A percentile compares a stretch with the other conserved stretches of the same genome.
These are phyloP conservation scores for Boletus rubroflammeus DNA, from an alignment of 768 basidiomycete genomes.

Conservation along the genomic window DNA sequence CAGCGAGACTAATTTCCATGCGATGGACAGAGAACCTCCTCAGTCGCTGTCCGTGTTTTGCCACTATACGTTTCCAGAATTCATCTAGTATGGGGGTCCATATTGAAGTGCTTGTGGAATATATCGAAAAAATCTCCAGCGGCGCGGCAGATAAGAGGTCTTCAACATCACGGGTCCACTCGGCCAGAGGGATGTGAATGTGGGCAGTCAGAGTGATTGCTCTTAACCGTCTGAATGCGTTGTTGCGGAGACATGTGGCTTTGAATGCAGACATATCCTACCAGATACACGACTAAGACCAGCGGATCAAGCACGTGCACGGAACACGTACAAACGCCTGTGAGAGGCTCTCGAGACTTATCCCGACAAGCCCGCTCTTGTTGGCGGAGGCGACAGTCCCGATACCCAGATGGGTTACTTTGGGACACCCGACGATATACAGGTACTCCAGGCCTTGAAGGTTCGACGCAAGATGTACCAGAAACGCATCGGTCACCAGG, in stretches of 20 bases:
- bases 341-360: constrained; percentile 64
- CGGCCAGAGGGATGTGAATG: constrained; percentile 31
- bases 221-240: constrained; percentile 41
- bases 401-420: constrained; percentile 61
- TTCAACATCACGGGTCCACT: constrained; percentile 45
- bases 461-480: constrained; percentile 47
- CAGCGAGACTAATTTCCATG: constrained; percentile 49
- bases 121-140: constrained; percentile 60
- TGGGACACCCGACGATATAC: constrained; percentile 63
- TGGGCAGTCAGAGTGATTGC: constrained; percentile 59
- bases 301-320: background rate
- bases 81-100: constrained; percentile 39
- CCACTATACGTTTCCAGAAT: constrained; percentile 52
- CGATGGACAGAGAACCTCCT: constrained; percentile 60
- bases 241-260: constrained; percentile 31
- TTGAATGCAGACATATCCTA: constrained; percentile 56
- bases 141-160: constrained; percentile 46
- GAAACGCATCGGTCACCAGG: constrained; percentile 53
- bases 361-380: constrained; percentile 42
- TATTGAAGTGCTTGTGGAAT: constrained; percentile 43
- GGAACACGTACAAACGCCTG: constrained; percentile 49
- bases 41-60: constrained; percentile 49
- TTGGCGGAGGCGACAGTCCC: constrained; percentile 47
- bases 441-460: constrained; percentile 53
- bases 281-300: background rate